A percentile compares a stretch with the other conserved stretches of the same genome.
phyloP scores from a whole-genome alignment of 768 basidiomycete species.

The Pleurotus platypus region DNA sequence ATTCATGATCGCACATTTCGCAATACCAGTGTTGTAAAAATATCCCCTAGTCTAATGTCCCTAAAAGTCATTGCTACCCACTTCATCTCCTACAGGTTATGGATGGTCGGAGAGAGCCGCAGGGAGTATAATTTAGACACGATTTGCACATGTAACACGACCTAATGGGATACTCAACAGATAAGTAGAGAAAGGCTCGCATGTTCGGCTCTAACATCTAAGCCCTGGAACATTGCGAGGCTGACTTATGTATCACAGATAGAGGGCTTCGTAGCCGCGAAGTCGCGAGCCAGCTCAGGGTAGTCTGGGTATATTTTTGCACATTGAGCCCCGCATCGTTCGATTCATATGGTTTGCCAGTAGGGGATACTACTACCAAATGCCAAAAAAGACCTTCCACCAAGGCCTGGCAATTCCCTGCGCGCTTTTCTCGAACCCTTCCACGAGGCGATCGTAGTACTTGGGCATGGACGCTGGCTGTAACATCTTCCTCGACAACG shows the following conservation, averaged over 20 bases:
- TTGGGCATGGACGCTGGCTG: slow-evolving; percentile 68
- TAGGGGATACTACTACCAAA: slow-evolving; percentile 49
- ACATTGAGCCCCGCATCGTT: neutral
- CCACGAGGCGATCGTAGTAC: slow-evolving; percentile 70
- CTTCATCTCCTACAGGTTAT: slow-evolving; percentile 4
- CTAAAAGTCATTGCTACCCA: neutral
- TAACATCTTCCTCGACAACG: slow-evolving; percentile 58
- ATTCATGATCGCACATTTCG: neutral
- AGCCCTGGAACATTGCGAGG: neutral
- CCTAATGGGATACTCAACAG: slow-evolving; percentile 3
- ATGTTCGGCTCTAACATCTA: neutral
- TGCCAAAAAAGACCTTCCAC: slow-evolving; percentile 81
- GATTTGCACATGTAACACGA: neutral
- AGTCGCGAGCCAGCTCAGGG: neutral
- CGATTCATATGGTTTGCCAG: neutral
- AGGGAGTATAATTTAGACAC: neutral
- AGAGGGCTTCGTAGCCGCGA: neutral
- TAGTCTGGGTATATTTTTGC: neutral
- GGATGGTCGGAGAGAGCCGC: slow-evolving; percentile 6
- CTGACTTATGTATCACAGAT: neutral
- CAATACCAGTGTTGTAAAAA: no score
- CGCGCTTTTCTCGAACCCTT: slow-evolving; percentile 72
- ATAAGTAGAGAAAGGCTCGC: slow-evolving; percentile 3
- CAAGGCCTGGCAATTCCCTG: slow-evolving; percentile 75
- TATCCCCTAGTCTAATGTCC: neutral